Evolutionary conservation across 1,284 basidiomycete genomes (phyloP).

Genomic region (Sporisorium exsertum): DNA sequence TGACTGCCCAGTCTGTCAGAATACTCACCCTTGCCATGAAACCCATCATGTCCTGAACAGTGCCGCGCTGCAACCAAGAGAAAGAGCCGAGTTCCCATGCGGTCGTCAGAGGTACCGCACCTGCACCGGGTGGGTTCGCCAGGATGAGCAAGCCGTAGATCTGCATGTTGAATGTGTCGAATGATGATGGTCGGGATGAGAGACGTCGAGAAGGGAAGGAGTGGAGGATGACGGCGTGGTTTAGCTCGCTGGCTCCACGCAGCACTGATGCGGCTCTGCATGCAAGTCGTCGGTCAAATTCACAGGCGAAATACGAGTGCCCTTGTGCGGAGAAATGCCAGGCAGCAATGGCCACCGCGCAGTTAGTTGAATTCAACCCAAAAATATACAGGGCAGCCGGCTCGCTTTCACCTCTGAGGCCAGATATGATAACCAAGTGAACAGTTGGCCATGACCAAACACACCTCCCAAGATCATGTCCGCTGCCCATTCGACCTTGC

Average conservation of each 20-base stretch:
- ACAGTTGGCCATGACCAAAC: not conserved
- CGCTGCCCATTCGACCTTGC: too few relatives aligned
- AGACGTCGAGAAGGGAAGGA: not conserved
- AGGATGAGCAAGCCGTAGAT: conserved; percentile 61
- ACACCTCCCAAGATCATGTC: not conserved
- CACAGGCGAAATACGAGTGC: not conserved
- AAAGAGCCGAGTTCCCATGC: conserved; percentile 90
- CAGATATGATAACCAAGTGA: too few relatives aligned
- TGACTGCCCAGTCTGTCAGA: not conserved
- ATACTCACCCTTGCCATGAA: conserved; percentile 67
- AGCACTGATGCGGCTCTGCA: conserved; percentile 1
- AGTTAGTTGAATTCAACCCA: too few relatives aligned
- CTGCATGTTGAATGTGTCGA: conserved; percentile 31
- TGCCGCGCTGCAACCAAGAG: conserved; percentile 87
- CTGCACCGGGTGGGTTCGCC: conserved; percentile 64
- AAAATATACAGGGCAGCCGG: too few relatives aligned
- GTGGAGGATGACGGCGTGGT: not conserved
- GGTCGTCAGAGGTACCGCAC: conserved; percentile 76
- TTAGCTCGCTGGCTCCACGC: not conserved
- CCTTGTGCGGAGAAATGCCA: not conserved
- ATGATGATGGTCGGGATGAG: not conserved
- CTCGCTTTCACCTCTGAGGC: too few relatives aligned
- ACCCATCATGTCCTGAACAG: conserved; percentile 68
- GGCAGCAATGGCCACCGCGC: not conserved
- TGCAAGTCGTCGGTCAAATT: not conserved